Evolutionary conservation across 192 early-diverging fungal genomes (phyloP).

Genomic region (Entomortierella beljakovae): DNA sequence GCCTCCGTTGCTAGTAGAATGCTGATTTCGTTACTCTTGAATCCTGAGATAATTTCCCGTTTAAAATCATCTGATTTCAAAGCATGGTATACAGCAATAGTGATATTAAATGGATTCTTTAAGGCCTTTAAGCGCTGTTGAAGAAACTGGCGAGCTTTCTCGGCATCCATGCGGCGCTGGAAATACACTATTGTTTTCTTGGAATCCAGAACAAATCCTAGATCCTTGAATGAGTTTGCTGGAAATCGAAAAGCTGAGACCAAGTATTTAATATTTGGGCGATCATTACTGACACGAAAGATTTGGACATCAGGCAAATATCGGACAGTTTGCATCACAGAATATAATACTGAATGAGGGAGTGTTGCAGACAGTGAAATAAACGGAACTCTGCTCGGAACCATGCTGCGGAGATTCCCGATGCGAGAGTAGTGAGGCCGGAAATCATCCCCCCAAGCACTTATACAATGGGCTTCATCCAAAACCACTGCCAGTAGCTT

Average conservation of each 20-base stretch:
- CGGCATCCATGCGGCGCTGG: neutral
- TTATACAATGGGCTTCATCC: conserved; percentile 30
- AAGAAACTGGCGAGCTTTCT: neutral
- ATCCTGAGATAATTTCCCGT: neutral
- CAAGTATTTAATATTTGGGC: conserved; percentile 4
- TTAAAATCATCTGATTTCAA: neutral
- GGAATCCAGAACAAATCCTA: conserved; percentile 6
- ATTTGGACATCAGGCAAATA: neutral
- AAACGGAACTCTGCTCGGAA: neutral
- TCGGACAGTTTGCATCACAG: neutral
- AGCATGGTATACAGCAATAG: conserved; percentile 10
- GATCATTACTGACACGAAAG: conserved; percentile 18
- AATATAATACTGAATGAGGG: neutral
- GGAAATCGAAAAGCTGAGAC: neutral
- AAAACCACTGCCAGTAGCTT: conserved; percentile 5
- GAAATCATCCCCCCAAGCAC: conserved; percentile 10
- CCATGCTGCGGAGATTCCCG: neutral
- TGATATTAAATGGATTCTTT: neutral
- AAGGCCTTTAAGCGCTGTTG: neutral
- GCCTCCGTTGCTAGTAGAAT: conserved; percentile 27
- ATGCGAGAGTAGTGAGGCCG: conserved; percentile 1
- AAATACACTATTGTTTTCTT: conserved; percentile 32
- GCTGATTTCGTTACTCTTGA: neutral
- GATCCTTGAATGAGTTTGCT: conserved; percentile 2
- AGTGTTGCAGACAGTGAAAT: conserved; percentile 25